Evolutionary conservation across 768 basidiomycete species (phyloP), one percentile per base, ranked within the genome.

Genomic region (Naganishia friedmannii): DNA sequence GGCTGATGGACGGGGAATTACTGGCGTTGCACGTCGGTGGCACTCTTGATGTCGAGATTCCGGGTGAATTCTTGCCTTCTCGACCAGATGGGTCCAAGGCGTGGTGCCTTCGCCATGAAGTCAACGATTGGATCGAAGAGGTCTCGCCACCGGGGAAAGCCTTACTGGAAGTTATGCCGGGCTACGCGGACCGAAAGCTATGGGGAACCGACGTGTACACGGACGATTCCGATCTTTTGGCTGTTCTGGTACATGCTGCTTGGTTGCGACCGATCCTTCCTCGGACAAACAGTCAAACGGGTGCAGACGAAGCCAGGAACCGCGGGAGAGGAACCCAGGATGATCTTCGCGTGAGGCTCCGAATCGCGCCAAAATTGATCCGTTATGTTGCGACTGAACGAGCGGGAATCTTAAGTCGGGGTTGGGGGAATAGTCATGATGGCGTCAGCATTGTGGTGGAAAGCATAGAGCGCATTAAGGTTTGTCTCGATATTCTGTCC

Each of bases 161-260:
- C 23, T n/a, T 19, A 42, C 58, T 70, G 60, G 66, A 32, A n/a
- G 39, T 8, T 45, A 69, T 65, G 57, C 54, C 58, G 19, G 68
- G 68, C 4, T 48, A 67, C 57, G 37, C 34, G 15, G 73, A 75
- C 46, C 74, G 81, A 29, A 73, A 77, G 19, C 73, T 82, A 10
- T 83, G 83, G 83, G 83, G 83, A 6, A 83, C 82, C 23, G 82
- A 83, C 45, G 80, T 83, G 19, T 84, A 83, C 73, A 83, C 83
- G 21, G 83, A 84, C 73, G 83, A 84, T 68, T 83, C 83, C 6
- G 81, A 83, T 70, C 68, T 83, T 1, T 74, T 82, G 1, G 77
- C 76, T 4, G 70, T 83, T 26, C 74, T 82, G n/a, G 55, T 83
- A 2, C 83, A 84, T 71, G 76, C 78, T 4, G 83, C 83, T 1